A percentile compares a stretch with the other conserved stretches of the same genome.
Conservation (phyloP, 257 asterid species). For the Verbascum thapsus region DNA sequence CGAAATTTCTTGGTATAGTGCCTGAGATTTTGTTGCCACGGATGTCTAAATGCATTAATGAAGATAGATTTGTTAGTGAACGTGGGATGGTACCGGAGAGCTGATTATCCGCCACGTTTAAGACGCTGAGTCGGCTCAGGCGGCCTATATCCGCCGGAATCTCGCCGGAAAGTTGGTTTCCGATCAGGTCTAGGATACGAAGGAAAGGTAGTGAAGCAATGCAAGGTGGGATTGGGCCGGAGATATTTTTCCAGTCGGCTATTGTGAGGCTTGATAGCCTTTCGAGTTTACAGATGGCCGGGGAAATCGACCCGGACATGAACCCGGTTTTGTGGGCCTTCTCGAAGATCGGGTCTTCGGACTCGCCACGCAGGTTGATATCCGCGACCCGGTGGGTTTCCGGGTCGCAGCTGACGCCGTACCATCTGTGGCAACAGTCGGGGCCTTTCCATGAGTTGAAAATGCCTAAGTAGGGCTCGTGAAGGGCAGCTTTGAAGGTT, state of each 20-base stretch:
- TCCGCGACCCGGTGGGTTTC: slow-evolving; percentile 69
- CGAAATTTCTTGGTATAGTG: slow-evolving; percentile 57
- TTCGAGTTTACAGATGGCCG: slow-evolving; percentile 57
- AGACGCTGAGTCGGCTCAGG: slow-evolving; percentile 65
- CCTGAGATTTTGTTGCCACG: slow-evolving; percentile 66
- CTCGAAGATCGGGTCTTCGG: slow-evolving; percentile 81
- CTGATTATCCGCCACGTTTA: slow-evolving; percentile 80
- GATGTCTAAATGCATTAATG: slow-evolving; percentile 75
- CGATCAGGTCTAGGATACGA: slow-evolving; percentile 67
- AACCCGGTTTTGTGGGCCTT: slow-evolving; percentile 69
- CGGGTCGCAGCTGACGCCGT: slow-evolving; percentile 89
- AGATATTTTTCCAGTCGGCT: slow-evolving; percentile 88
- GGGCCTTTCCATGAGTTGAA: slow-evolving; percentile 83
- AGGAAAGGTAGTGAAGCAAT: slow-evolving; percentile 57
- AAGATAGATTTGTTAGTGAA: slow-evolving; percentile 55
- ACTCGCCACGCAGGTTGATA: slow-evolving; percentile 88
- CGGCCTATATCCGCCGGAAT: slow-evolving; percentile 72
- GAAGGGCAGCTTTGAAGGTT: slow-evolving; percentile 58
- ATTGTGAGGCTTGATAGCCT: slow-evolving; percentile 73
- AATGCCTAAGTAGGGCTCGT: slow-evolving; percentile 62
- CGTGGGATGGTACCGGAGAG: slow-evolving; percentile 64
- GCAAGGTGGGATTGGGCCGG: slow-evolving; percentile 75
- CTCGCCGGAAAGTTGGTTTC: slow-evolving; percentile 69
- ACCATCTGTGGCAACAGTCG: slow-evolving; percentile 82
- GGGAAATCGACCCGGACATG: slow-evolving; percentile 86